Evolutionary conservation across 768 basidiomycete species (phyloP), one percentile per base, ranked within the genome.

Genomic region (Phaeotremella fagi): DNA sequence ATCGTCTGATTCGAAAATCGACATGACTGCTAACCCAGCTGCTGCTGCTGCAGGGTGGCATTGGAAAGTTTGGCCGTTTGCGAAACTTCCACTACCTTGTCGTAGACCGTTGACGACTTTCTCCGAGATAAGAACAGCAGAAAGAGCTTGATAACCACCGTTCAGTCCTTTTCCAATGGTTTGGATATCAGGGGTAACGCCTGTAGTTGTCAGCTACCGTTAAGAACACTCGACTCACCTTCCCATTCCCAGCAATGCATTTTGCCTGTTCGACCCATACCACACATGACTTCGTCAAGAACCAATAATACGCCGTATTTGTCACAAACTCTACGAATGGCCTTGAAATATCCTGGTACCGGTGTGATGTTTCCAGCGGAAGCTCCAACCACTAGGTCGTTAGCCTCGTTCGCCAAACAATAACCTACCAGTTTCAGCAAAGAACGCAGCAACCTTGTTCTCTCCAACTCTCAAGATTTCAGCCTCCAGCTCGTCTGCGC

Each of bases 131-230:
- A 91, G 80, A 7, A 89, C 78, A 0, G 88, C 90, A 20, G 52
- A 94, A 87, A 26, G 87, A 78, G 11, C 82, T 85, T 75, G 89
- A 61, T 70, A 88, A 84, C 89, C 90, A 75, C 88, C 90, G 45
- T 88, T 88, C 5, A 91, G 80, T n/a, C 90, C 89, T 72, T 94
- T 92, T 0, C 89, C 90, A 27, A 91, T 79, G 3, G 88, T 87
- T 74, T 92, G 88, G 28, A 92, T 79, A 74, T 91, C 90, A 31
- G 90, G 89, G 11, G 82, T 76, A 31, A 79, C 81, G 23, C 83
- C 36, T 55, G 4, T 1, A 12, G 7, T 31, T 55, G 24, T 50
- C 48, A 27, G 7, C 23, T 27, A 33, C 24, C 41, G 15, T 4
- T 7, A 9, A n/a, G n/a, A 35, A 15, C 23, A 5, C 29, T 4